A percentile compares a stretch with the other conserved stretches of the same genome.
Evolutionary conservation across 352 stramenopile genomes (phyloP).

Genomic region (Phytophthora syringae): DNA sequence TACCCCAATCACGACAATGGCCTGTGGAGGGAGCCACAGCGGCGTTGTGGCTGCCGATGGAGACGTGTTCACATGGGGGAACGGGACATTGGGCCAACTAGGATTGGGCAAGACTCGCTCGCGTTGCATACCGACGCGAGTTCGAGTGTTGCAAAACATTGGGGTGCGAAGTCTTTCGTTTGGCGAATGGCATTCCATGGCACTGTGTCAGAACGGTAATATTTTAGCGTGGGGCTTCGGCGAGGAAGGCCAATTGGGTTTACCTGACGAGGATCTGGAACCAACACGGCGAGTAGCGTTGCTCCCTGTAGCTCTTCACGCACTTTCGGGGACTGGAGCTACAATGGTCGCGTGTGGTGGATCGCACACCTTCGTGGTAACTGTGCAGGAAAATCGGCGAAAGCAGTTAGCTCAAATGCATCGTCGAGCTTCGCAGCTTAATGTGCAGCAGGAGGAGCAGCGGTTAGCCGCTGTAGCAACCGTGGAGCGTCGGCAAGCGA

Average conservation of each 20-base stretch:
- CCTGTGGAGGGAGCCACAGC: slow-evolving; percentile 68
- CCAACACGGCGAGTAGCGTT: slow-evolving; percentile 42
- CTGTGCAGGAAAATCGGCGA: slow-evolving; percentile 58
- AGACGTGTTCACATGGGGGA: slow-evolving; percentile 72
- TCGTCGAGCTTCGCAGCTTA: slow-evolving; percentile 37
- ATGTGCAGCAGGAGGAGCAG: slow-evolving; percentile 37
- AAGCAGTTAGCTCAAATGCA: slow-evolving; percentile 54
- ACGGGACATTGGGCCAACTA: slow-evolving; percentile 60
- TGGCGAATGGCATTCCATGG: slow-evolving; percentile 78
- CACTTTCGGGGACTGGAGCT: slow-evolving; percentile 62
- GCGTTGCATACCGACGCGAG: slow-evolving; percentile 44
- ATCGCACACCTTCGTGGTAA: slow-evolving; percentile 73
- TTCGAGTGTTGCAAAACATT: slow-evolving; percentile 55
- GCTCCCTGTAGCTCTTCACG: slow-evolving; percentile 52
- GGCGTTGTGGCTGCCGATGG: slow-evolving; percentile 46
- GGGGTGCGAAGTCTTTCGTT: slow-evolving; percentile 57
- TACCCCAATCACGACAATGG: slow-evolving; percentile 43
- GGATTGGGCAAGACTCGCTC: slow-evolving; percentile 50
- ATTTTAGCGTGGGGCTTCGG: slow-evolving; percentile 77
- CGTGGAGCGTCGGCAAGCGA: slow-evolving; percentile 5
- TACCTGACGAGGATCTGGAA: slow-evolving; percentile 54
- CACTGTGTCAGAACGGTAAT: slow-evolving; percentile 55
- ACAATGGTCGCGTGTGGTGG: slow-evolving; percentile 62
- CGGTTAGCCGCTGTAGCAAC: slow-evolving; percentile 18
- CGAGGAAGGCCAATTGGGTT: slow-evolving; percentile 71